phyloP scores from a whole-genome alignment of 139 green algal species.

The Desmodesmus armatus region DNA sequence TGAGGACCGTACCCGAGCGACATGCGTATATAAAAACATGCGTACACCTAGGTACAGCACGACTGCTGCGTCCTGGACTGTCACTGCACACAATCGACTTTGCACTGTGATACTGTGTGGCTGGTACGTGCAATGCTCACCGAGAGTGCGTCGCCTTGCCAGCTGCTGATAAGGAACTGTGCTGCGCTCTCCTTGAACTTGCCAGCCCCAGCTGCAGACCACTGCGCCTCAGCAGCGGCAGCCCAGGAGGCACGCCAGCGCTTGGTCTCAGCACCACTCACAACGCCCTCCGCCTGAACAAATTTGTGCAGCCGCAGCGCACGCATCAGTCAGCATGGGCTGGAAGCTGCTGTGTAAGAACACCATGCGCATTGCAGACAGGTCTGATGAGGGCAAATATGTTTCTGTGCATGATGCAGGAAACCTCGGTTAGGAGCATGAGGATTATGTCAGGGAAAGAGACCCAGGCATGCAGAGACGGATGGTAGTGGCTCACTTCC shows the following conservation, averaged over 20 bases:
- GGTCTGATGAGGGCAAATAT: too few relatives aligned
- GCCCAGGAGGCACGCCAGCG: constrained; percentile 27
- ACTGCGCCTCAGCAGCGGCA: constrained; percentile 52
- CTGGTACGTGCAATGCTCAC: constrained; percentile 16
- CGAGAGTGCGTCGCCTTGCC: constrained; percentile 71
- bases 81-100: background rate
- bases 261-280: constrained; percentile 36
- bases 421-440: too few relatives aligned
- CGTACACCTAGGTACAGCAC: background rate
- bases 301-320: too few relatives aligned
- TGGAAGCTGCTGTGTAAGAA: background rate
- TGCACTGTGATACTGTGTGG: background rate
- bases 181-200: constrained; percentile 58
- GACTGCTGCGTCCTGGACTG: too few relatives aligned
- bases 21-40: background rate
- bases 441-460: too few relatives aligned
- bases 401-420: too few relatives aligned
- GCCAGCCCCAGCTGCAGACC: constrained; percentile 46
- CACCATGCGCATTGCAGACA: too few relatives aligned
- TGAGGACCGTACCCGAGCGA: too few relatives aligned
- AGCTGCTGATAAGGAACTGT: constrained; percentile 63
- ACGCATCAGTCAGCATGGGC: background rate
- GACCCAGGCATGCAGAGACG: too few relatives aligned
- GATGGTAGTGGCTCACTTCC: too few relatives aligned
- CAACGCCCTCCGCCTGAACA: constrained; percentile 53